These are phyloP conservation scores for Emiliania huxleyi DNA, from an alignment of 78 protist species.

Conservation along the genomic window DNA sequence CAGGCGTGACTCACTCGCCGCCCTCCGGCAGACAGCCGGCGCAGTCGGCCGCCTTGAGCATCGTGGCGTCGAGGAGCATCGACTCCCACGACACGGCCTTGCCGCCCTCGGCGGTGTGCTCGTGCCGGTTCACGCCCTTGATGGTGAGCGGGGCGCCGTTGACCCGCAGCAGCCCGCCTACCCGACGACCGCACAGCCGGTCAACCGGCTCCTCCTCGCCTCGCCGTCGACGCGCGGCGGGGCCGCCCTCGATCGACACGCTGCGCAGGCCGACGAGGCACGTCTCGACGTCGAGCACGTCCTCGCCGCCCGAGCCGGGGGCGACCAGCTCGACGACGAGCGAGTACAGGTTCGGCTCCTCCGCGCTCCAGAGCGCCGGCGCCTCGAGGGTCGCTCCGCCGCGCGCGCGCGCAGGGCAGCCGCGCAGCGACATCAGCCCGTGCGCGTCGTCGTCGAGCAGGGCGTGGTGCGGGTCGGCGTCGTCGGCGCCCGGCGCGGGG, in stretches of 20 bases:
- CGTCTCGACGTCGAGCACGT: neutral
- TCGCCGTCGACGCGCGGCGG: no score
- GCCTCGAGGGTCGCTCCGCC: neutral
- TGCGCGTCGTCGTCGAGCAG: neutral
- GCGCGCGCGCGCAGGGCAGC: neutral
- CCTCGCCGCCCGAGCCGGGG: neutral
- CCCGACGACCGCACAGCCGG: no score
- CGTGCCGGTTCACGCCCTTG: slow-evolving; percentile 53
- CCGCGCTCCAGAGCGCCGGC: slow-evolving; percentile 9
- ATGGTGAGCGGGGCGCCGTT: slow-evolving; percentile 25
- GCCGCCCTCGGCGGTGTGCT: slow-evolving; percentile 33
- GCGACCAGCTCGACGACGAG: neutral
- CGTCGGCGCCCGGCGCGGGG: neutral
- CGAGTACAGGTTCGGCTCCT: slow-evolving; percentile 33
- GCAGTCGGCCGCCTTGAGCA: no score
- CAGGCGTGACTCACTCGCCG: no score
- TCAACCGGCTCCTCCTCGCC: no score
- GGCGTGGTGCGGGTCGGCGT: neutral
- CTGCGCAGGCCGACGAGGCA: neutral
- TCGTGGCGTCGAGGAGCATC: neutral
- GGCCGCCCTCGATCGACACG: neutral
- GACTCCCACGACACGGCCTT: neutral
- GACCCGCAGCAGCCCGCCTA: neutral
- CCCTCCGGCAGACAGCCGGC: no score
- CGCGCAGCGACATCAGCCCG: neutral